Evolutionary conservation across 2,329 filamentous ascomycete species (phyloP), one percentile per base, ranked within the genome.

Genomic region (Bimuria novae-zelandiae): DNA sequence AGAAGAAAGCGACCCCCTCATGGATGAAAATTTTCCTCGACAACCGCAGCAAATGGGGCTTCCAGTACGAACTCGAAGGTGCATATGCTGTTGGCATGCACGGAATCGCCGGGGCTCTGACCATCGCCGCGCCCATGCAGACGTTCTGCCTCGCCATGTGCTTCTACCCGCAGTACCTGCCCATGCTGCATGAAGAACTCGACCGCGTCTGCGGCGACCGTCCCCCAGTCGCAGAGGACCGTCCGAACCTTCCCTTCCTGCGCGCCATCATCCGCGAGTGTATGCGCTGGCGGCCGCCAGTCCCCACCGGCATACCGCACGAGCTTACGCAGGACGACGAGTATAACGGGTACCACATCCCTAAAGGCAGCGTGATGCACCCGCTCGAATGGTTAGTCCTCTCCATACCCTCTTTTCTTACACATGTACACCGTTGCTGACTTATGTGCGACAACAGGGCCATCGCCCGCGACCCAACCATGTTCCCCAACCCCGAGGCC

Each of bases 401-500:
- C 4, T 7, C 1, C 1, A 22, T 35, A n/a, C 29, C 14, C 8
- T 16, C 3, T 29, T 10, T 39, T n/a, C n/a, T n/a, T n/a, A n/a
- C n/a, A n/a, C n/a, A n/a, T n/a, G n/a, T n/a, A n/a, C 17, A n/a
- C 11, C 16, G 46, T 14, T 17, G 8, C 35, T 50, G 33, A 48
- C 62, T 64, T 59, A 67, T 21, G 40, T 25, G 29, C 17, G 12
- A 35, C 2, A 14, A 19, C 42, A 79, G 78, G 77, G 75, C 80
- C 23, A 82, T 84, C 57, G 76, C 81, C 27, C 79, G 80, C 23
- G 81, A 83, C 49, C 77, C 79, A 7, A 67, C 68, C 2, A 74
- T 79, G 32, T 84, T 81, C 61, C 80, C 80, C 1, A 37, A 94
- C 68, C 92, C 94, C 2, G 93, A 97, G 68, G 70, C 71, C 21